Percentiles rank a stretch among this genome's conserved stretches.
These are phyloP conservation scores for Porpolomopsis calyptriformis DNA, from an alignment of 768 basidiomycete species.

Conservation along the genomic window DNA sequence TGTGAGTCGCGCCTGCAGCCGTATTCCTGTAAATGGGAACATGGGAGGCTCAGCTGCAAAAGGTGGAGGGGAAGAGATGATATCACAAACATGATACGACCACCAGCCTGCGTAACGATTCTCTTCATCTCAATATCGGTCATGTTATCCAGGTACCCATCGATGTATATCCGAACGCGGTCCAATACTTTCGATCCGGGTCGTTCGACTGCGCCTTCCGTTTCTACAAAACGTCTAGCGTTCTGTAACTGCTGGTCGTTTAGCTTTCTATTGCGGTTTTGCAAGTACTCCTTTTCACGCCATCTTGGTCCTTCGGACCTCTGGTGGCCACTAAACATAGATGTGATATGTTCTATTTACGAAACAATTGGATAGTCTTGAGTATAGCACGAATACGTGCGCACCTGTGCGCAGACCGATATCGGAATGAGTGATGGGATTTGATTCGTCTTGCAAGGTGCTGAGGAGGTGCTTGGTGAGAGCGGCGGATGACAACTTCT, in stretches of 20 bases:
- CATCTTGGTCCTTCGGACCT: slow-evolving; percentile 32
- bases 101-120: slow-evolving; percentile 56
- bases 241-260: slow-evolving; percentile 12
- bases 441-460: slow-evolving; percentile 51
- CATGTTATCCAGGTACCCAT: slow-evolving; percentile 58
- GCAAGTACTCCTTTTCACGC: slow-evolving; percentile 28
- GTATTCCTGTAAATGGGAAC: slow-evolving; percentile 30
- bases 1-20: slow-evolving; percentile 62
- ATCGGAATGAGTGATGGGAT: slow-evolving; percentile 73
- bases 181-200: slow-evolving; percentile 25
- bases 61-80: background rate
- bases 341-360: slow-evolving; percentile 43
- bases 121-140: slow-evolving; percentile 77
- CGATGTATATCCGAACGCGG: slow-evolving; percentile 53
- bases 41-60: background rate
- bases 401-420: slow-evolving; percentile 50
- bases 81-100: slow-evolving; percentile 51
- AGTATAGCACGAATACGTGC: slow-evolving; percentile 8
- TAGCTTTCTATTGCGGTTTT: slow-evolving; percentile 39
- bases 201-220: slow-evolving; percentile 12
- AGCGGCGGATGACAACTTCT: slow-evolving; percentile 27
- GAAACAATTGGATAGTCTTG: background rate
- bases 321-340: slow-evolving; percentile 62
- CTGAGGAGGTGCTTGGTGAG: slow-evolving; percentile 51
- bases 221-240: too few species aligned